Conservation (phyloP, 179 eudicot species). For the Beta macrorhiza region DNA sequence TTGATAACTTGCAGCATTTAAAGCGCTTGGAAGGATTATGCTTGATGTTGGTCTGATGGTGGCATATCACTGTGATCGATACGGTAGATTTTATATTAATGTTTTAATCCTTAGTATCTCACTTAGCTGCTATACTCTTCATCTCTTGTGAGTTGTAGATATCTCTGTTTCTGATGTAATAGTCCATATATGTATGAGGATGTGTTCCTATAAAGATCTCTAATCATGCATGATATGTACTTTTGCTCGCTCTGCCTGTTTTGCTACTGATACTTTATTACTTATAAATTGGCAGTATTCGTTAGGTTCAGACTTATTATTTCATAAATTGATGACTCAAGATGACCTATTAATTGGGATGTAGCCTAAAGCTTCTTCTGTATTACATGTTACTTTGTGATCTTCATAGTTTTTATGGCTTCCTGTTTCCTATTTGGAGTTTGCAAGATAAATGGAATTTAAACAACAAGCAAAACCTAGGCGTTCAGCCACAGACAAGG, state of each 20-base stretch:
- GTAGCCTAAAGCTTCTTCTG: neutral
- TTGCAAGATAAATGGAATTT: neutral
- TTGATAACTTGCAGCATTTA: constrained; percentile 57
- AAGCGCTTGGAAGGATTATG: constrained; percentile 87
- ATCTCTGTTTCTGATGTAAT: neutral
- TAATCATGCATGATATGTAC: neutral
- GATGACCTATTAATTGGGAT: neutral
- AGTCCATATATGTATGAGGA: neutral
- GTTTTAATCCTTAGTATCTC: neutral
- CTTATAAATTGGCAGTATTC: neutral
- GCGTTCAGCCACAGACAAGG: neutral
- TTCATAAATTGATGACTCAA: neutral
- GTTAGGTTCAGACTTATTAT: neutral
- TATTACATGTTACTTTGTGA: neutral
- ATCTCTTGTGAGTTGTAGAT: constrained; percentile 8
- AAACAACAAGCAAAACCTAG: neutral
- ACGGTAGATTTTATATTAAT: constrained; percentile 43
- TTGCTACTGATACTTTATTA: neutral
- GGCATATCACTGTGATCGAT: constrained; percentile 87
- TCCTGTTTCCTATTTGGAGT: neutral
- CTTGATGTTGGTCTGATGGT: constrained; percentile 81
- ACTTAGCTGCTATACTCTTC: neutral
- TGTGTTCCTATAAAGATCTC: neutral
- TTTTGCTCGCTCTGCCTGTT: neutral
- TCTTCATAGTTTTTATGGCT: neutral